Percentiles rank a stretch among this genome's conserved stretches.
Conservation (phyloP, 768 basidiomycete genomes). For the Cystobasidium ongulense region DNA sequence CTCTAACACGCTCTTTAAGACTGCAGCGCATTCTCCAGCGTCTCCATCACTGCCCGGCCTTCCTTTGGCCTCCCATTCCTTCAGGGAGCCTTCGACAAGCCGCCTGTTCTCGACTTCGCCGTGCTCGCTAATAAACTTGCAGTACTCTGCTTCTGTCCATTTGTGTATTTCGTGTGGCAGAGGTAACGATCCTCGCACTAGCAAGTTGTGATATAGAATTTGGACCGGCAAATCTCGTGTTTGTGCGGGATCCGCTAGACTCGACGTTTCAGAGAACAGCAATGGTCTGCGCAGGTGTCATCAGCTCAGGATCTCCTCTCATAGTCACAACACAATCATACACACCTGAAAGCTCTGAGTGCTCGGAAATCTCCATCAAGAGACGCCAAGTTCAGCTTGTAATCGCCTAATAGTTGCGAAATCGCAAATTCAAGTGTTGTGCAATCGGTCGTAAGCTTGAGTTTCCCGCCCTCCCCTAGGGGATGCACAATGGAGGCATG, state of each 20-base stretch:
- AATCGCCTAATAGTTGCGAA: constrained; percentile 57
- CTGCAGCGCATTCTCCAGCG: not conserved
- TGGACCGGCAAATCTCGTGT: constrained; percentile 69
- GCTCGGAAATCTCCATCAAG: constrained; percentile 81
- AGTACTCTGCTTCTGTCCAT: constrained; percentile 94
- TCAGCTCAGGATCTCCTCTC: not conserved
- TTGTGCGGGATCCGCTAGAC: constrained; percentile 58
- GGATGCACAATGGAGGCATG: constrained; percentile 91
- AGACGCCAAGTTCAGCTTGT: constrained; percentile 55
- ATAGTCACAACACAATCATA: not conserved
- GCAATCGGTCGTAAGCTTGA: constrained; percentile 93
- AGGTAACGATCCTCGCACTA: constrained; percentile 66
- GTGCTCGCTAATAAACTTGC: constrained; percentile 91
- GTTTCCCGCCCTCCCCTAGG: constrained; percentile 81
- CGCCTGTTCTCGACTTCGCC: constrained; percentile 67
- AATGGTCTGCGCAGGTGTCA: constrained; percentile 56
- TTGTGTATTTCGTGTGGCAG: constrained; percentile 82
- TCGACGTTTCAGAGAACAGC: constrained; percentile 73
- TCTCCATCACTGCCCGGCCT: not conserved
- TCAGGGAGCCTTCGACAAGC: constrained; percentile 68
- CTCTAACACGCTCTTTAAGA: not conserved
- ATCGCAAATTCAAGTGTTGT: constrained; percentile 89
- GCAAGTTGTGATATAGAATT: constrained; percentile 75
- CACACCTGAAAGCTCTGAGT: constrained; percentile 52
- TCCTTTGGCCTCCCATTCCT: constrained; percentile 57